Percentiles rank a stretch among this genome's conserved stretches.
These are phyloP conservation scores for Picochlorum sp. DNA, from an alignment of 139 green algal genomes.

Conservation along the genomic window DNA sequence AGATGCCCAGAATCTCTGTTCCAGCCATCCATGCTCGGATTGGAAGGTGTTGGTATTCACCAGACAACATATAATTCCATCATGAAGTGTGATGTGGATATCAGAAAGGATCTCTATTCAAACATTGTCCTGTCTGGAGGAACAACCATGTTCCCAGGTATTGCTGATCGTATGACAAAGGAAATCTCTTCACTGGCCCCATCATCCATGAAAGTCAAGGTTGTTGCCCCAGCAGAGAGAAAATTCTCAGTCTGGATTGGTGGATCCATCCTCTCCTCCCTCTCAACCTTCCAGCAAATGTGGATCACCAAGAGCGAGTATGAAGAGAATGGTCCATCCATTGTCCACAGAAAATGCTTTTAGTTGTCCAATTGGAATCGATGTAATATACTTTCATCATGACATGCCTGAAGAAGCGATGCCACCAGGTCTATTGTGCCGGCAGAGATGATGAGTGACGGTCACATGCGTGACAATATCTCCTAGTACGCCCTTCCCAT, in stretches of 20 bases:
- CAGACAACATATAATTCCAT: conserved; percentile 97
- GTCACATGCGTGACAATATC: neutral
- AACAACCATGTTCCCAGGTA: conserved; percentile 97
- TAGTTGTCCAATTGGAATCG: conserved; percentile 32
- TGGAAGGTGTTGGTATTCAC: conserved; percentile 87
- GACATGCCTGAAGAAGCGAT: neutral
- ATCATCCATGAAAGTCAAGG: conserved; percentile 90
- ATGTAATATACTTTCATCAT: neutral
- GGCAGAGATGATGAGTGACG: neutral
- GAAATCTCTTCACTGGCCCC: conserved; percentile 88
- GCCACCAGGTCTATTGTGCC: no score
- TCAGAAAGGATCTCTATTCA: conserved; percentile 93
- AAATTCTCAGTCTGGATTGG: conserved; percentile 98
- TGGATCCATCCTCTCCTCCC: conserved; percentile 94
- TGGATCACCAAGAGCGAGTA: conserved; percentile 88
- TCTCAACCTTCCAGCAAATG: conserved; percentile 96
- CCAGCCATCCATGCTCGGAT: conserved; percentile 82
- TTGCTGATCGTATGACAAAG: conserved; percentile 95
- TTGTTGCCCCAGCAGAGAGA: conserved; percentile 87
- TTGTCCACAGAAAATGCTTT: conserved; percentile 98
- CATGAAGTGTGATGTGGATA: conserved; percentile 98
- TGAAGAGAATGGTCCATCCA: conserved; percentile 89
- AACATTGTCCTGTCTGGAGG: conserved; percentile 88
- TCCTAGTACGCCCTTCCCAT: neutral
- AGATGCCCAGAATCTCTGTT: conserved; percentile 95